Base-by-base conservation (phyloP, 1,139 yeast species). In the Protomyces lactucae-debilis region DNA sequence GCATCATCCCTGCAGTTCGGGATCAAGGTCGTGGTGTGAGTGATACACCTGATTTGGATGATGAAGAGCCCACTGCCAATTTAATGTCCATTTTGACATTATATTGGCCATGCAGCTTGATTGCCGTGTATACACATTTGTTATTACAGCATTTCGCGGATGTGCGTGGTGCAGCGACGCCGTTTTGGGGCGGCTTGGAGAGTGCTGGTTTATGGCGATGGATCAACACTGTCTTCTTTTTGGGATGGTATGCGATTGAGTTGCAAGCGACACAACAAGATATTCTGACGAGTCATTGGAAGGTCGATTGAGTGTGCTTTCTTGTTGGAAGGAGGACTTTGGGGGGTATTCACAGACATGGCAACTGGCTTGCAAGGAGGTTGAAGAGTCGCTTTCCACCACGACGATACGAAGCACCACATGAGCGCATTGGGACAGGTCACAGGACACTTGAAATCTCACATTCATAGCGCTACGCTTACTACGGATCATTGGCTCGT, bases 191-290 rank as follows among this genome's bases (percentile, higher is more conserved):
- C 55, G 66, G 71, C 14, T 72, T 76, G 53, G 70, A 70, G 60
- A 72, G 79, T 16, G 88, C 96, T 89, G 90, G 89, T 72, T 88
- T 92, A 74, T 92, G 99, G 98, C 90, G 92, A 71, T 92, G 98
- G 98, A 82, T 88, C 66, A 92, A 92, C 73, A 88, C 92, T 80
- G 85, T 85, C 69, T 83, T 87, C 64, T 88, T 96, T 12, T 78
- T 93, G 66, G 77, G 84, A n/a, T 78, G 93, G 57, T 93, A 93
- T 75, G 85, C 87, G 48, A 79, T 88, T 64, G 98, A 92, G 76
- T 78, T 92, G 32, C 75, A 73, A 59, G 70, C 68, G 59, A 61
- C 69, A 54, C 71, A 72, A 54, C 70, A 71, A 25, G 76, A 71
- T 35, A 66, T 67, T 61, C 57, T 67, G 51, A 64, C 68, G 46